Evolutionary conservation across 208 protist genomes (phyloP).

Genomic region (Trypanosoma lewisi): DNA sequence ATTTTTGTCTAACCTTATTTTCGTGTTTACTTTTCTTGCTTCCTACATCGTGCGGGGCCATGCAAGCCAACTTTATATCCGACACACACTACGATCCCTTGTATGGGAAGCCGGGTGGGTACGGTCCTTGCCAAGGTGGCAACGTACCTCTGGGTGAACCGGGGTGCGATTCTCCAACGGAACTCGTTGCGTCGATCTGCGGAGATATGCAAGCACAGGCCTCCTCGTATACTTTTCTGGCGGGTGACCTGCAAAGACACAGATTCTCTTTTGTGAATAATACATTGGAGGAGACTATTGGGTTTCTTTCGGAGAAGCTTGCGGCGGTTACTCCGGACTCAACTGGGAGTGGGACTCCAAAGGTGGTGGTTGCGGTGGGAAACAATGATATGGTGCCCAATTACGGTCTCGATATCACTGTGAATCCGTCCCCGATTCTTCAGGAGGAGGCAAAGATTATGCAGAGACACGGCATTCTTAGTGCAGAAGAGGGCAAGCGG

Average conservation of each 20-base stretch:
- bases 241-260: constrained; percentile 80
- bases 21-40: constrained; percentile 1
- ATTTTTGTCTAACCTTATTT: not conserved
- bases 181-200: constrained; percentile 42
- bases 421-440: constrained; percentile 24
- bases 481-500: constrained; percentile 24
- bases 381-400: constrained; percentile 83
- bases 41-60: constrained; percentile 11
- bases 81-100: constrained; percentile 82
- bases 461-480: constrained; percentile 29
- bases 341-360: constrained; percentile 7
- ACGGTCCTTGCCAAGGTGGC: constrained; percentile 25
- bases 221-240: constrained; percentile 39
- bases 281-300: constrained; percentile 29
- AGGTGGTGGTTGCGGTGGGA: constrained; percentile 42
- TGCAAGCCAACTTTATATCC: constrained; percentile 49
- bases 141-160: constrained; percentile 29
- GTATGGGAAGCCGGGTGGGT: constrained; percentile 49
- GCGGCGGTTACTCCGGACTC: constrained; percentile 18
- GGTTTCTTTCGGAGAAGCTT: constrained; percentile 16
- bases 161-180: constrained; percentile 56
- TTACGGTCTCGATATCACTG: constrained; percentile 50
- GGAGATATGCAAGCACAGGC: constrained; percentile 34
- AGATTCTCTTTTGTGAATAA: constrained; percentile 30
- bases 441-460: constrained; percentile 30